A percentile compares a stretch with the other conserved stretches of the same genome.
phyloP scores from a whole-genome alignment of 495 filamentous ascomycete species.

The Aspergillus incahuasiensis region DNA sequence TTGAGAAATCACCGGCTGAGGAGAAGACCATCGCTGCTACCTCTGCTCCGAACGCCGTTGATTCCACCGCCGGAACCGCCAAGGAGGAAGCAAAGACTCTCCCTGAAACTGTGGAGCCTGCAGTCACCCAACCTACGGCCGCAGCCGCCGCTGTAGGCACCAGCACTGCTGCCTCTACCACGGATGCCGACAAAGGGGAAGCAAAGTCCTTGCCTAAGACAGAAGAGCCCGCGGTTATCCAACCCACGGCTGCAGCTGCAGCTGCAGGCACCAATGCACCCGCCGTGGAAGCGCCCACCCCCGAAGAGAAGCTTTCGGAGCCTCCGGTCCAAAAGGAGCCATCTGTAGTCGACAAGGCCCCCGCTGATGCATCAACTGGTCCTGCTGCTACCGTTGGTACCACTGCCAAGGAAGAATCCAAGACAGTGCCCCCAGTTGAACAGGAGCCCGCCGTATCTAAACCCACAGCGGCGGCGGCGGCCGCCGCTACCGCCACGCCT shows the following conservation, averaged over 20 bases:
- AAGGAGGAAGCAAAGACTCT: slow-evolving; percentile 2
- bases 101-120: neutral
- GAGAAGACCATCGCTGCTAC: neutral
- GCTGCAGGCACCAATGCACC: neutral
- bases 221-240: neutral
- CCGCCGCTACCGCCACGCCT: neutral
- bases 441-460: slow-evolving; percentile 3
- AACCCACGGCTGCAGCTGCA: slow-evolving; percentile 1
- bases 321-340: neutral
- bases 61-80: neutral
- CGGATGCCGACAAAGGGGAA: neutral
- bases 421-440: neutral
- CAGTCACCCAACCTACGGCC: neutral
- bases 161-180: neutral
- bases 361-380: neutral
- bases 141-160: neutral
- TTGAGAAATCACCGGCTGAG: neutral
- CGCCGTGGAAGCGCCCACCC: neutral
- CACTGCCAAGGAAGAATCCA: neutral
- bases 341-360: neutral
- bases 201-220: neutral
- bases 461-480: slow-evolving; percentile 2
- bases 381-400: slow-evolving; percentile 2
- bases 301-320: neutral
- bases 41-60: neutral